A percentile compares a stretch with the other conserved stretches of the same genome.
Evolutionary conservation across 768 basidiomycete genomes (phyloP).

Genomic region (Psilocybe sp.): DNA sequence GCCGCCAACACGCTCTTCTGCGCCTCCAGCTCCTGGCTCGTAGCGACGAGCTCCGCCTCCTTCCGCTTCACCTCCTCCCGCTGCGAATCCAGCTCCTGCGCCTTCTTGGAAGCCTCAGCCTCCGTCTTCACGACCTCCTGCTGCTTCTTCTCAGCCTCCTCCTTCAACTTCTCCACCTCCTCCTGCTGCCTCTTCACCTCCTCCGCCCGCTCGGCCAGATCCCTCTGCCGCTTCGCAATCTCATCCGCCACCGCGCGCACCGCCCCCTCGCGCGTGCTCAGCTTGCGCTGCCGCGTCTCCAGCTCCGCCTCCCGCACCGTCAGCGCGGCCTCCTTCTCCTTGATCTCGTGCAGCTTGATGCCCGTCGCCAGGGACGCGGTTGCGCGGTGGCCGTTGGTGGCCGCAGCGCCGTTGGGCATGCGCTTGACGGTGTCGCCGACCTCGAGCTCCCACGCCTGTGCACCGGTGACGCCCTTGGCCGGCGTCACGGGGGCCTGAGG

Average conservation of each 20-base stretch:
- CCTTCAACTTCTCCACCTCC: background rate
- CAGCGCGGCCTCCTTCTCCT: slow-evolving; percentile 4
- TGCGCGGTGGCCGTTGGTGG: background rate
- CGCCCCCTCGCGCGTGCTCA: background rate
- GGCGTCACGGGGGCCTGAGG: background rate
- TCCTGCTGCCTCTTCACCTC: background rate
- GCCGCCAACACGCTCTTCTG: background rate
- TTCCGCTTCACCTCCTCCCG: background rate
- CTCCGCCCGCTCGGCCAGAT: background rate
- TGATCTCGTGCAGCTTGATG: background rate
- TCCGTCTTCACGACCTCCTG: background rate
- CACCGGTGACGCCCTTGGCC: slow-evolving; percentile 15
- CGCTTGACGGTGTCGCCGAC: slow-evolving; percentile 26
- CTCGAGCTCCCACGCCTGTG: slow-evolving; percentile 27
- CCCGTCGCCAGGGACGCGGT: background rate
- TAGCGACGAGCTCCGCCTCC: background rate
- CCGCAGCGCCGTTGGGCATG: slow-evolving; percentile 3
- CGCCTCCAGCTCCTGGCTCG: background rate
- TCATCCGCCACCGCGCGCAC: background rate
- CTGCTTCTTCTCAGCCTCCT: background rate
- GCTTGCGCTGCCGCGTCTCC: background rate
- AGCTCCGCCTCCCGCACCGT: slow-evolving; percentile 2
- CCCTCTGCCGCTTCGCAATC: background rate
- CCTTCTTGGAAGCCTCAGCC: background rate
- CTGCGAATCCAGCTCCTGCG: background rate